Evolutionary conservation across 2,329 filamentous ascomycete species (phyloP).

Genomic region (Alternaria viburni): DNA sequence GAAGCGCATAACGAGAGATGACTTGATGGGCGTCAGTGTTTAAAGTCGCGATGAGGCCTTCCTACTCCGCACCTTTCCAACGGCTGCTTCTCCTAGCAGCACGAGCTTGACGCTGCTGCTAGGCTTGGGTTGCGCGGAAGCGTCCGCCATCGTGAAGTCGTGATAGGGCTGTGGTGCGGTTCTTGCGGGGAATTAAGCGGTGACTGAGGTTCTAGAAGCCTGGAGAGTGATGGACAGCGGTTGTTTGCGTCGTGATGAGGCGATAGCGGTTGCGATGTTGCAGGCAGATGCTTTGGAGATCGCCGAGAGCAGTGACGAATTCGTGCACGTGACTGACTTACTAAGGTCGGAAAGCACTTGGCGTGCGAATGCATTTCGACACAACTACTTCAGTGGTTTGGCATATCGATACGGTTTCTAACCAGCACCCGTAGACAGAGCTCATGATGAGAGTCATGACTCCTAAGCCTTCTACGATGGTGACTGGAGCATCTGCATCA

Average conservation of each 20-base stretch:
- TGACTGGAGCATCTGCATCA: not conserved
- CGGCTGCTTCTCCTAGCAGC: slow-evolving; percentile 93
- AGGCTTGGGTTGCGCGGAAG: slow-evolving; percentile 77
- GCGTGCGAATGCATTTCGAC: not conserved
- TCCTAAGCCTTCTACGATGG: not conserved
- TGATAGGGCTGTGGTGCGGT: slow-evolving; percentile 3
- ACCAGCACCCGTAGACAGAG: not conserved
- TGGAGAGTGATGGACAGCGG: not conserved
- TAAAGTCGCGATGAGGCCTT: not conserved
- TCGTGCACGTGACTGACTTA: slow-evolving; percentile 16
- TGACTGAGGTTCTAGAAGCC: not conserved
- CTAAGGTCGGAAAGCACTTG: slow-evolving; percentile 8
- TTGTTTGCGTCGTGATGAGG: slow-evolving; percentile 5
- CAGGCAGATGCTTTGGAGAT: slow-evolving; percentile 21
- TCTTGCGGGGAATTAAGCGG: not conserved
- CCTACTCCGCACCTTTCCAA: slow-evolving; percentile 81
- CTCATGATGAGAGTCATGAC: not conserved
- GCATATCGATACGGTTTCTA: not conserved
- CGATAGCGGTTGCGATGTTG: slow-evolving; percentile 12
- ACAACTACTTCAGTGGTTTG: not conserved
- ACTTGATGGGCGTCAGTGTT: slow-evolving; percentile 59
- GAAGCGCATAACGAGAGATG: slow-evolving; percentile 95
- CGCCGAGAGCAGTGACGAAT: slow-evolving; percentile 24
- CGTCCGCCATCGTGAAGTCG: slow-evolving; percentile 69
- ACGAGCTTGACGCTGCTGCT: slow-evolving; percentile 99